phyloP scores from a whole-genome alignment of 352 stramenopile species.

The Phytophthora pinifolia region DNA sequence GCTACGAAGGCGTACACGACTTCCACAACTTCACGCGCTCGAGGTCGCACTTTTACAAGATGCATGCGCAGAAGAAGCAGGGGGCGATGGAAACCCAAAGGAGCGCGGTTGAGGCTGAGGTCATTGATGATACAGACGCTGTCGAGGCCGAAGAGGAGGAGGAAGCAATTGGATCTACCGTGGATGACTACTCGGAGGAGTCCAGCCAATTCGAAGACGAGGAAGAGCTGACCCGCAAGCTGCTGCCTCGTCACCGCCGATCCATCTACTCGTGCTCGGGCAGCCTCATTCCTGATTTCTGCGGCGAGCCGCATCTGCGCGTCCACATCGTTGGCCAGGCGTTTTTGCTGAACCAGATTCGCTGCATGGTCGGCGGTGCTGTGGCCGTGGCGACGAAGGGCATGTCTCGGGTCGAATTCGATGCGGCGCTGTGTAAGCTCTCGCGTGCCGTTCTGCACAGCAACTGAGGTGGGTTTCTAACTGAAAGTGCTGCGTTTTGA shows the following conservation, averaged over 20 bases:
- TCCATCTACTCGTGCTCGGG: conserved; percentile 80
- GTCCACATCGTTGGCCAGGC: conserved; percentile 81
- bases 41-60: conserved; percentile 75
- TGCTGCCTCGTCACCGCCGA: conserved; percentile 65
- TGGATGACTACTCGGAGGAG: conserved; percentile 22
- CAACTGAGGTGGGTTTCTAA: conserved; percentile 5
- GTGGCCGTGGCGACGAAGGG: conserved; percentile 78
- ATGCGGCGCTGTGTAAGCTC: conserved; percentile 63
- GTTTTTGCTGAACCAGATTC: conserved; percentile 91
- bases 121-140: conserved; percentile 13
- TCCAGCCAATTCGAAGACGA: conserved; percentile 46
- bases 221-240: conserved; percentile 46
- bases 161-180: conserved; percentile 14
- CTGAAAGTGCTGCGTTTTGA: conserved; percentile 10
- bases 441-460: conserved; percentile 3
- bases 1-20: conserved; percentile 87
- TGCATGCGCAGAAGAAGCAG: conserved; percentile 45
- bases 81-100: conserved; percentile 20
- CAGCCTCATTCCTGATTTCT: conserved; percentile 59
- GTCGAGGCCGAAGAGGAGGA: conserved; percentile 14
- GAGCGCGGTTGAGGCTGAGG: conserved; percentile 9
- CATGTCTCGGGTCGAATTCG: conserved; percentile 65
- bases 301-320: conserved; percentile 60
- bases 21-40: conserved; percentile 93
- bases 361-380: conserved; percentile 88